Conservation (phyloP, 257 asterid genomes). For the Leptodermis oblonga region DNA sequence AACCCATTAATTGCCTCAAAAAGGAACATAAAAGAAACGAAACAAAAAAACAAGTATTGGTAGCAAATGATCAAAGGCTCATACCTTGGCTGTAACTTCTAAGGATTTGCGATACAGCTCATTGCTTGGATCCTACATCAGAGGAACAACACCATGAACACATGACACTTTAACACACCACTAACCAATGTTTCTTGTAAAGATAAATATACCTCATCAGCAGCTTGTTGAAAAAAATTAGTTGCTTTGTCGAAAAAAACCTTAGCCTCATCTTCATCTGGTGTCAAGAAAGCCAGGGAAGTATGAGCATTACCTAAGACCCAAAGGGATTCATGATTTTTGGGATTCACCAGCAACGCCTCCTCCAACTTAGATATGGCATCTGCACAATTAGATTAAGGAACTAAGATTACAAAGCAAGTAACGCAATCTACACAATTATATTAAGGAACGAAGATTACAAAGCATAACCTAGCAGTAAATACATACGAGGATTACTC, state of each 20-base stretch:
- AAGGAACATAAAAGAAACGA: not conserved
- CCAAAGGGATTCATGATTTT: constrained; percentile 77
- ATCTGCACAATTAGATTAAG: constrained; percentile 36
- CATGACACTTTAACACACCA: not conserved
- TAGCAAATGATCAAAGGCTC: not conserved
- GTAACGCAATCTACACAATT: no score
- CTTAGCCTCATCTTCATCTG: constrained; percentile 65
- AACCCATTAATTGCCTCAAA: not conserved
- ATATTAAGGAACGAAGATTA: not conserved
- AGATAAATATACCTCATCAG: constrained; percentile 45
- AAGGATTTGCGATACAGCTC: constrained; percentile 73
- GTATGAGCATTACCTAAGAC: constrained; percentile 88
- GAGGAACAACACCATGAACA: constrained; percentile 6
- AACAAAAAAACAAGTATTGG: not conserved
- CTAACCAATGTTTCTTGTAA: not conserved
- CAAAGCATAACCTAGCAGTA: no score
- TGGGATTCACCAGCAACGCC: constrained; percentile 65
- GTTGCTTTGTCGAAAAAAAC: constrained; percentile 57
- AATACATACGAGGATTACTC: no score
- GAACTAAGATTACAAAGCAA: not conserved
- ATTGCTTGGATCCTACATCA: constrained; percentile 71
- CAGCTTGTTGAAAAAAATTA: constrained; percentile 60
- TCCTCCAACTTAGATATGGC: constrained; percentile 81
- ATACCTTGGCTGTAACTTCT: constrained; percentile 81
- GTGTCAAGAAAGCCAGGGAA: constrained; percentile 62